phyloP scores from a whole-genome alignment of 2,329 filamentous ascomycete species.

The Sporothrix inflata region DNA sequence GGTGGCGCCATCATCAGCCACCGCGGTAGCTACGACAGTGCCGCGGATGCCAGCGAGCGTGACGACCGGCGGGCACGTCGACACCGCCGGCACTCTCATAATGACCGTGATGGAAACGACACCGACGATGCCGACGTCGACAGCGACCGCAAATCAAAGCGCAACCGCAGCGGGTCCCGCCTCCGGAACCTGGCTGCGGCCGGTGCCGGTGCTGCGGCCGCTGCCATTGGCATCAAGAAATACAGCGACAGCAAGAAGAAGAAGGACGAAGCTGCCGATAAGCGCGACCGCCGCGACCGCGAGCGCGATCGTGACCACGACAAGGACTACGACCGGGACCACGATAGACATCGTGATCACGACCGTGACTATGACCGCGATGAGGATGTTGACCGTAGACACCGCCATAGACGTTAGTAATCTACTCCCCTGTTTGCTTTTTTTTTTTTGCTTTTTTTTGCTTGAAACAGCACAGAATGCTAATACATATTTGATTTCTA shows the following conservation, averaged over 20 bases:
- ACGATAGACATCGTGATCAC: constrained; percentile 34
- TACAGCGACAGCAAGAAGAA: constrained; percentile 55
- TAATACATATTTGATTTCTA: background rate
- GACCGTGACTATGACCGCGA: constrained; percentile 41
- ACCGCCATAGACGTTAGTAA: constrained; percentile 18
- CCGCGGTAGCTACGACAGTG: constrained; percentile 50
- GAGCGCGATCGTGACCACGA: constrained; percentile 35
- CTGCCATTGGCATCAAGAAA: constrained; percentile 66
- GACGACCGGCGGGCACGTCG: constrained; percentile 20
- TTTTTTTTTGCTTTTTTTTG: background rate
- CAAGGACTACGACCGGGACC: constrained; percentile 32
- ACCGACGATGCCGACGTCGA: constrained; percentile 38
- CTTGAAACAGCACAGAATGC: background rate
- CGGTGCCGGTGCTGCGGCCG: constrained; percentile 59
- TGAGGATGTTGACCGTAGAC: constrained; percentile 14
- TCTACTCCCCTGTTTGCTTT: background rate
- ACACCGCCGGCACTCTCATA: background rate
- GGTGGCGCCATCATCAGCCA: constrained; percentile 24
- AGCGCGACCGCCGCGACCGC: constrained; percentile 35
- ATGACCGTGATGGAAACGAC: constrained; percentile 30
- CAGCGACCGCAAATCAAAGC: constrained; percentile 15
- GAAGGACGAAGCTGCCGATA: constrained; percentile 44
- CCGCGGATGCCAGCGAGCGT: constrained; percentile 46
- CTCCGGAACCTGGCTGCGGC: constrained; percentile 60
- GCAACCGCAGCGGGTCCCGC: constrained; percentile 54